These are phyloP conservation scores for Globisporangium cylindrosporum DNA, from an alignment of 352 stramenopile genomes.

Conservation along the genomic window DNA sequence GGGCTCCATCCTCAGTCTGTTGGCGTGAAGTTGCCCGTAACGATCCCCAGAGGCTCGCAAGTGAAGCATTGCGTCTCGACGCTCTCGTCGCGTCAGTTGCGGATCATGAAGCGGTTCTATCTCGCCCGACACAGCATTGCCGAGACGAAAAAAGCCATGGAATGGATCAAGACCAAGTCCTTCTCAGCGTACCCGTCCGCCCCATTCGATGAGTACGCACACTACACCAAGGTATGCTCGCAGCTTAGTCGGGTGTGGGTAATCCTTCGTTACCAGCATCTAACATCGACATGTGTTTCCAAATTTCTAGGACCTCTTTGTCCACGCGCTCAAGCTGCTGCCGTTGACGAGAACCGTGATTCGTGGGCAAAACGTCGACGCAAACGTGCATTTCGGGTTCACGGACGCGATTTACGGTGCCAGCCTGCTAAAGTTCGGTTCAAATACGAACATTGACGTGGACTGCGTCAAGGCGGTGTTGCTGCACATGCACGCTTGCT, in stretches of 20 bases:
- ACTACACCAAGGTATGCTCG: constrained; percentile 8
- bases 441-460: constrained; percentile 6
- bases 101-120: constrained; percentile 9
- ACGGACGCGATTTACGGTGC: constrained; percentile 5
- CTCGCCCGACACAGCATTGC: neutral
- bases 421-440: constrained; percentile 5
- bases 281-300: neutral
- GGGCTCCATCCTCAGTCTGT: neutral
- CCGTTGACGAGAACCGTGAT: constrained; percentile 4
- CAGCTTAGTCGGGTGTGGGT: too few species aligned
- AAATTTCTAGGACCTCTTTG: constrained; percentile 2
- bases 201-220: constrained; percentile 8
- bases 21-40: constrained; percentile 4
- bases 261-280: neutral
- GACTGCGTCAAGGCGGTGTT: constrained; percentile 12
- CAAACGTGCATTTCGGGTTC: constrained; percentile 1
- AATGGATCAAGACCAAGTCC: neutral
- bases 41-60: neutral
- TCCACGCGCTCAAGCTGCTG: constrained; percentile 4
- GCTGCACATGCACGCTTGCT: constrained; percentile 6
- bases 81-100: constrained; percentile 5
- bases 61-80: neutral
- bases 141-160: neutral
- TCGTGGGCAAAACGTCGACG: neutral
- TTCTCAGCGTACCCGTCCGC: constrained; percentile 6